Evolutionary conservation across 2,329 filamentous ascomycete genomes (phyloP).

Genomic region (Meredithiella fracta): DNA sequence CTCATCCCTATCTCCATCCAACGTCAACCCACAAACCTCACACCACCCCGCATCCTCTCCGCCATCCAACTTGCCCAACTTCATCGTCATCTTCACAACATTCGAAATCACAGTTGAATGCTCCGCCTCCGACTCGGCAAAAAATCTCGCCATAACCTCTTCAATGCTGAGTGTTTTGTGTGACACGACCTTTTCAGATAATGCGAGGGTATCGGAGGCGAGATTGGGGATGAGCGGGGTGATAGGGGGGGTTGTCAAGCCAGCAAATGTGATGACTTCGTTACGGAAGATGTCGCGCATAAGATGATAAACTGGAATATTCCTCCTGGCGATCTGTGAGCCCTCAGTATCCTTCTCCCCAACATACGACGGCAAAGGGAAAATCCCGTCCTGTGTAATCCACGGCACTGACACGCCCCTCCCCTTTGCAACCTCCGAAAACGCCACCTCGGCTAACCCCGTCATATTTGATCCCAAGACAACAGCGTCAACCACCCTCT

Average conservation of each 20-base stretch:
- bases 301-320: constrained; percentile 49
- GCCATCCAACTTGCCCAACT: constrained; percentile 39
- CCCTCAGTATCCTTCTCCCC: constrained; percentile 9
- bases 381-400: constrained; percentile 59
- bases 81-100: constrained; percentile 80
- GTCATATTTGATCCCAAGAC: constrained; percentile 80
- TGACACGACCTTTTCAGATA: constrained; percentile 32
- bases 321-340: constrained; percentile 18
- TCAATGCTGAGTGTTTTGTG: constrained; percentile 77
- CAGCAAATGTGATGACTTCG: constrained; percentile 55
- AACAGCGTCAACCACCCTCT: constrained; percentile 47
- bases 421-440: constrained; percentile 81
- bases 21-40: constrained; percentile 43
- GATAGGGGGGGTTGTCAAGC: constrained; percentile 36
- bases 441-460: constrained; percentile 65
- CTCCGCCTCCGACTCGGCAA: constrained; percentile 54
- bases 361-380: constrained; percentile 22
- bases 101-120: constrained; percentile 85
- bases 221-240: constrained; percentile 25
- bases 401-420: constrained; percentile 70
- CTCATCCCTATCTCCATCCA: constrained; percentile 46
- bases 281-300: constrained; percentile 70
- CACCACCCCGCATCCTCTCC: constrained; percentile 14
- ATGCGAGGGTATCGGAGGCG: constrained; percentile 19
- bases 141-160: constrained; percentile 77